Base-by-base conservation (phyloP, 305 asterid species). In the Lippia alba region DNA sequence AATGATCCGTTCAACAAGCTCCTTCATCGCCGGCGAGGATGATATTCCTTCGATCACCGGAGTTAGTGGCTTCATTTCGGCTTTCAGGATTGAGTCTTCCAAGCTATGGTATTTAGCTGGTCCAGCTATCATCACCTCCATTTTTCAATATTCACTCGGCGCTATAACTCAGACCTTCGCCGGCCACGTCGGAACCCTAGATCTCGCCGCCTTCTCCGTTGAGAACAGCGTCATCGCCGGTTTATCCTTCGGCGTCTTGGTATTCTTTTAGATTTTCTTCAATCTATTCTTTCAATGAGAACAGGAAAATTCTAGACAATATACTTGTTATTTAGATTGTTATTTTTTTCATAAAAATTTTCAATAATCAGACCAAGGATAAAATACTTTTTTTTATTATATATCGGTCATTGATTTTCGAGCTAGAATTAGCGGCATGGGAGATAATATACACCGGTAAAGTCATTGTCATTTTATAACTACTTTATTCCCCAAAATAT, bases 101-200 rank as follows among this genome's bases (percentile, higher is more conserved):
- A 85, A 85, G 67, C 76, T 85, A 0, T 85, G 86, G 88, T 70
- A 51, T 32, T 70, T 85, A 8, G 86, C 90, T 5, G 86, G 70
- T 49, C 90, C 90, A 19, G 84, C 84, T 40, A 81, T 85, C 16
- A 80, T 75, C 76, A 77, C 82, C 45, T 48, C 71, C 6, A 16
- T 79, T 8, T 76, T 80, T 55, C 86, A 79, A 33, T 85, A 78
- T 46, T 76, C 83, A 0, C 66, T 84, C 32, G 83, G 83, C 16
- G 82, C 84, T 19, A 18, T 82, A 40, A 24, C 30, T 24, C 30
- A 24, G 30, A 24, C 30, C 30, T 24, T 24, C 30, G 30, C 30
- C 30, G 30, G 79, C 86, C 89, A 84, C 12, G 66, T 81, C 15
- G 84, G 89, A 8, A 80, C 79, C 67, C 32, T 72, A 24, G 76